Evolutionary conservation across 2,329 filamentous ascomycete genomes (phyloP).

Genomic region (Ceratocystis alfenasii): DNA sequence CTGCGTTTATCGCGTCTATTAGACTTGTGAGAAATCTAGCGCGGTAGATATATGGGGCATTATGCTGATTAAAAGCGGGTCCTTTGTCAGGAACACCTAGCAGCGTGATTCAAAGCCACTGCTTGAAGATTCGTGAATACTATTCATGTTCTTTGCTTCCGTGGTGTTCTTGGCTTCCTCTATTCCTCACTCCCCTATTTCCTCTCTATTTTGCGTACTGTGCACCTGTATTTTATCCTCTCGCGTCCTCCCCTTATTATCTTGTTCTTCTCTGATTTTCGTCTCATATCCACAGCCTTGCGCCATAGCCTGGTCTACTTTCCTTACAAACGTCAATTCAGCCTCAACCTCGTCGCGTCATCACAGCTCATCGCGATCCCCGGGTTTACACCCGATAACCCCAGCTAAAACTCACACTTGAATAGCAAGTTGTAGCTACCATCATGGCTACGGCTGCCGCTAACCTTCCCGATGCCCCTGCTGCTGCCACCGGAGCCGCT

Average conservation of each 20-base stretch:
- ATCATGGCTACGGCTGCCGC: slow-evolving; percentile 15
- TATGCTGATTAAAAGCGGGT: background rate
- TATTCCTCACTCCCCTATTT: too few relatives aligned
- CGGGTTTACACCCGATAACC: background rate
- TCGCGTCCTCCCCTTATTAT: background rate
- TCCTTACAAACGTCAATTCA: background rate
- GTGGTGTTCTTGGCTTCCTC: too few relatives aligned
- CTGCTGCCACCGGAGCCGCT: background rate
- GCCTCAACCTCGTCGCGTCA: background rate
- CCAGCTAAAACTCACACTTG: background rate
- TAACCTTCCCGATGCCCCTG: background rate
- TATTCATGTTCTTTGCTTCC: background rate
- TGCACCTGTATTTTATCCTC: background rate
- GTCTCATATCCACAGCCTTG: slow-evolving; percentile 4
- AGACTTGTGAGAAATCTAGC: background rate
- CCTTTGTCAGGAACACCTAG: background rate
- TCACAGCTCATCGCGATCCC: background rate
- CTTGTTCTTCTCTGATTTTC: background rate
- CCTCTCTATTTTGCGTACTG: background rate
- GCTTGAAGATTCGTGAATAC: background rate
- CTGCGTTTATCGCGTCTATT: background rate
- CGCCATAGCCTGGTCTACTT: background rate
- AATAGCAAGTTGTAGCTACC: background rate
- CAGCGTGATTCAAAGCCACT: background rate
- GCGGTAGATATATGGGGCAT: background rate